These are phyloP conservation scores for Dichomitus squalens DNA, from an alignment of 1,284 basidiomycete species.

Conservation along the genomic window DNA sequence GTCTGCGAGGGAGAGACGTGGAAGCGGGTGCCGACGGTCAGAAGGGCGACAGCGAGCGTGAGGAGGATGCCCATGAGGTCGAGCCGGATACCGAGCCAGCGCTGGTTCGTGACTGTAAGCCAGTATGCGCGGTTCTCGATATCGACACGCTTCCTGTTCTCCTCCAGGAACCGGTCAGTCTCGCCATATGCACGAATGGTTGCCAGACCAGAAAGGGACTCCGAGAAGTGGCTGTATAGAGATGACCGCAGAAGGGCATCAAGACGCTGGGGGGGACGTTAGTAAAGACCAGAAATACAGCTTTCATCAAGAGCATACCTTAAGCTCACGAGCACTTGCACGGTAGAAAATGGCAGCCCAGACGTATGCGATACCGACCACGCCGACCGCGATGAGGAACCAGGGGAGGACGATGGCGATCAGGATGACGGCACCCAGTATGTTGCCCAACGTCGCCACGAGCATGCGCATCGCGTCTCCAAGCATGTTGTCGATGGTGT, in stretches of 20 bases:
- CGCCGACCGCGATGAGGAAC: conserved; percentile 77
- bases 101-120: conserved; percentile 82
- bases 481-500: conserved; percentile 83
- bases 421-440: conserved; percentile 77
- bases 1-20: conserved; percentile 80
- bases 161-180: conserved; percentile 63
- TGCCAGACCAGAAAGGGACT: conserved; percentile 75
- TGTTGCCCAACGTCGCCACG: conserved; percentile 60
- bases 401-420: conserved; percentile 82
- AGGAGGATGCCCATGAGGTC: conserved; percentile 83
- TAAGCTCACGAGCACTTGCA: conserved; percentile 86
- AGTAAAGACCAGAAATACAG: background rate
- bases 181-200: conserved; percentile 80
- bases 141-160: conserved; percentile 82
- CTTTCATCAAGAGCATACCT: conserved; percentile 43
- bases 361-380: conserved; percentile 58
- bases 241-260: conserved; percentile 74
- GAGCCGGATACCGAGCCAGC: conserved; percentile 88
- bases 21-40: conserved; percentile 76
- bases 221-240: conserved; percentile 82
- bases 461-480: conserved; percentile 82
- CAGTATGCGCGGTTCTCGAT: conserved; percentile 91
- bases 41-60: conserved; percentile 79
- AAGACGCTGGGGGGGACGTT: conserved; percentile 42
- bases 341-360: conserved; percentile 85